These are phyloP conservation scores for Penicillium angulare DNA, from an alignment of 495 filamentous ascomycete species.

Conservation along the genomic window DNA sequence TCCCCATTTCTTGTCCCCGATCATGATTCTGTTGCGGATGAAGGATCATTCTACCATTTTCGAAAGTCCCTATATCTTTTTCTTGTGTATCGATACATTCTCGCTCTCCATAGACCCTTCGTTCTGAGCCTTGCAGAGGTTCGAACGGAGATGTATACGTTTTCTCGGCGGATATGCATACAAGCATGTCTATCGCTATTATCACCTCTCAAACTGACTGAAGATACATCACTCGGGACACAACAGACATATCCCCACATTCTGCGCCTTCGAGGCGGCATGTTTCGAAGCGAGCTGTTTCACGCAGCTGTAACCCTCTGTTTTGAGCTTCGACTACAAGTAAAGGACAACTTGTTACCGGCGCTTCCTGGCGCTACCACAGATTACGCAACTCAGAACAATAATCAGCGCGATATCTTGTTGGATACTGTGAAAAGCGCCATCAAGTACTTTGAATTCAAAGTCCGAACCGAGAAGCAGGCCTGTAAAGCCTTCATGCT, in stretches of 20 bases:
- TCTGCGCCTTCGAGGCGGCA: slow-evolving; percentile 1
- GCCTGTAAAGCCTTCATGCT: slow-evolving; percentile 6
- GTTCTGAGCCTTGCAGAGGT: slow-evolving; percentile 1
- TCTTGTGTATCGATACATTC: slow-evolving; percentile 7
- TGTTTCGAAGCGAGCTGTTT: slow-evolving; percentile 13
- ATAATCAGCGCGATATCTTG: neutral
- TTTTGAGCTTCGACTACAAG: slow-evolving; percentile 12
- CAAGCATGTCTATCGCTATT: neutral
- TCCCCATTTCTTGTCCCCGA: neutral
- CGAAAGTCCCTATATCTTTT: slow-evolving; percentile 9
- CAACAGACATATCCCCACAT: neutral
- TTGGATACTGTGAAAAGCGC: slow-evolving; percentile 4
- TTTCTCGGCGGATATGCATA: neutral
- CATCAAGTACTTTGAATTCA: slow-evolving; percentile 10
- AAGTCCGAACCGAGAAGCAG: slow-evolving; percentile 10
- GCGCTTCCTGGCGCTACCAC: neutral
- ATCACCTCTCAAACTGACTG: neutral
- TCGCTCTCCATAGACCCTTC: slow-evolving; percentile 11
- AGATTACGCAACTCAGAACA: neutral
- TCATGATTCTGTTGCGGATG: neutral
- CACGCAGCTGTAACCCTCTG: slow-evolving; percentile 10
- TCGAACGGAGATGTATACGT: neutral
- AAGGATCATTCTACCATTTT: neutral
- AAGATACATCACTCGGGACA: neutral
- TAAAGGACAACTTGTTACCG: neutral